Evolutionary conservation across 345 rosid genomes (phyloP).

Genomic region (Camelina neglecta): DNA sequence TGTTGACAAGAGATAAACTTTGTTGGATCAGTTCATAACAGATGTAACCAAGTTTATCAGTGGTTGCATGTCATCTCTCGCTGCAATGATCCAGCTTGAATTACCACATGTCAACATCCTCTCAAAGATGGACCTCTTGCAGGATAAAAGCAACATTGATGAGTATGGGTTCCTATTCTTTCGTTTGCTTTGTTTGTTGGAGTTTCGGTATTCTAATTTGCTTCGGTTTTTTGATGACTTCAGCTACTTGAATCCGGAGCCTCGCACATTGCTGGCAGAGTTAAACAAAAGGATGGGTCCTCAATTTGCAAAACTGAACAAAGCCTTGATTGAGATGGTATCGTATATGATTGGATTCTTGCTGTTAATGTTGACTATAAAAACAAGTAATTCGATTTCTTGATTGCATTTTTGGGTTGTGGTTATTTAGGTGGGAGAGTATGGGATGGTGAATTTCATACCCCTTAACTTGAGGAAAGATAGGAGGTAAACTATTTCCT

Average conservation of each 20-base stretch:
- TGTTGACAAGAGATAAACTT: constrained; percentile 6
- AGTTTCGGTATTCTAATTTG: constrained; percentile 12
- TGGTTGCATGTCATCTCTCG: constrained; percentile 96
- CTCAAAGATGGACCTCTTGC: constrained; percentile 92
- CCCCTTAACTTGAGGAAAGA: constrained; percentile 85
- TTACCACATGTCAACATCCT: constrained; percentile 87
- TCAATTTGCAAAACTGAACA: constrained; percentile 75
- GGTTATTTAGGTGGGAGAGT: constrained; percentile 70
- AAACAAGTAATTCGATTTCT: background rate
- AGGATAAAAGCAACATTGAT: constrained; percentile 67
- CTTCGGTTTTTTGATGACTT: constrained; percentile 16
- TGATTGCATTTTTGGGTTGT: constrained; percentile 17
- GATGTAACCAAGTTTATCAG: constrained; percentile 93
- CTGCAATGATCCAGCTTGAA: constrained; percentile 95
- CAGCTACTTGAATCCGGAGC: constrained; percentile 87
- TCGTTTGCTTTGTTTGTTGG: background rate
- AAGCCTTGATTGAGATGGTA: constrained; percentile 81
- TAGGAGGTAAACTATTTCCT: constrained; percentile 53
- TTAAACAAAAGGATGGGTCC: constrained; percentile 83
- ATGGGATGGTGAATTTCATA: constrained; percentile 86
- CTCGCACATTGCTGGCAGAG: constrained; percentile 69
- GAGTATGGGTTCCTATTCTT: constrained; percentile 51
- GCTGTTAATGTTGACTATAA: background rate
- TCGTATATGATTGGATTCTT: constrained; percentile 1
- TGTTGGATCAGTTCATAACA: constrained; percentile 68